A percentile compares a stretch with the other conserved stretches of the same genome.
Conservation (phyloP, 345 rosid species). For the Dovyalis caffra region DNA sequence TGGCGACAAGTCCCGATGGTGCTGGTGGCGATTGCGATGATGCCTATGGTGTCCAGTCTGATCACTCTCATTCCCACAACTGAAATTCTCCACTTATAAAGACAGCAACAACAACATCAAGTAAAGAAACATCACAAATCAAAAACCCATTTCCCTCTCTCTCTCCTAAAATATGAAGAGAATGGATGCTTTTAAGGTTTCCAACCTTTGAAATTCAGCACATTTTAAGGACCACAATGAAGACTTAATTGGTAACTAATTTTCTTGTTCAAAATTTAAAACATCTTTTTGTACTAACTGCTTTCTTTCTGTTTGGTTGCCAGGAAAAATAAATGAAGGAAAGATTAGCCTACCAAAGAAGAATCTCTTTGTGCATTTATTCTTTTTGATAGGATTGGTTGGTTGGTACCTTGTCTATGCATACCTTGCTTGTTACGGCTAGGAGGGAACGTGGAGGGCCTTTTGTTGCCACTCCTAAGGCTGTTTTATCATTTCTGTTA, state of each 20-base stretch:
- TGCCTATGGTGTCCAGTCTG: background rate
- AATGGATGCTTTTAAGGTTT: background rate
- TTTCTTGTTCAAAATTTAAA: background rate
- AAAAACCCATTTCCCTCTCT: background rate
- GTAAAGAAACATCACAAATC: background rate
- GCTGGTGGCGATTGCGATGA: too few species aligned
- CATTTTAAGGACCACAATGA: background rate
- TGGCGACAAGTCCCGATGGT: background rate
- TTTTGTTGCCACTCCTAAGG: too few species aligned
- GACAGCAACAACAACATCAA: background rate
- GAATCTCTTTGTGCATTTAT: background rate
- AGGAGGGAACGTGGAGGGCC: background rate
- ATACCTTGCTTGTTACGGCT: background rate
- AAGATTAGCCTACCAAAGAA: background rate
- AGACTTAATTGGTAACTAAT: background rate
- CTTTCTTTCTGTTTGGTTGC: too few species aligned
- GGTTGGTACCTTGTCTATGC: background rate
- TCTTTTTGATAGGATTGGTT: background rate
- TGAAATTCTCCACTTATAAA: background rate
- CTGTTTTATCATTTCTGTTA: too few species aligned
- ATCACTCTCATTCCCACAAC: background rate
- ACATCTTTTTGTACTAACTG: too few species aligned
- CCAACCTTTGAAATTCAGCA: background rate
- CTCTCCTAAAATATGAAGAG: background rate
- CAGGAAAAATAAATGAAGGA: background rate